Evolutionary conservation across 371 early-diverging fungal genomes (phyloP), one percentile per base, ranked within the genome.

Genomic region (Apophysomyces ossiformis): DNA sequence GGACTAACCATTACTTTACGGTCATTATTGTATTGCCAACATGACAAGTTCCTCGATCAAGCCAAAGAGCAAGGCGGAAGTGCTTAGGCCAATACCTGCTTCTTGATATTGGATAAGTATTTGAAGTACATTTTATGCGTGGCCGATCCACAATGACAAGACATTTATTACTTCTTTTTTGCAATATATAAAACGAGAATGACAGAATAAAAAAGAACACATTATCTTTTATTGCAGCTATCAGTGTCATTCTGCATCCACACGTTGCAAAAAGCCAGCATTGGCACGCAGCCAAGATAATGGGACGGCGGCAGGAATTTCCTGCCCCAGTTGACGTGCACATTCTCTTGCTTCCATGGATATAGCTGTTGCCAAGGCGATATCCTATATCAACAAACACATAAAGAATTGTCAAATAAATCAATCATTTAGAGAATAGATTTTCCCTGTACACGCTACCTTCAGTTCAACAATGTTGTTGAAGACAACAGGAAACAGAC

Each of bases 261-360:
- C 47, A 47, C 47, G 47, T 7, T 47, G 47, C 12, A 47, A 7
- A 7, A n/a, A 47, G 0, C 13, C 47, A 21, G 47, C 13, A 18
- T 18, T 47, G 47, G 47, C 47, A 6, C 47, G 13, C 18, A 47
- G 47, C 47, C 47, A 47, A 47, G 47, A 47, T n/a, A 47, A n/a
- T n/a, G 47, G 47, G 47, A 16, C n/a, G 7, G 47, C n/a, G 0
- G 21, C 47, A 47, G 21, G 18, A 1, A 47, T 47, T 18, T 47
- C 47, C n/a, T 47, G 47, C 1, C 47, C 18, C 7, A 47, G 47
- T 47, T 47, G n/a, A 7, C 47, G 47, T n/a, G 9, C 47, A 18
- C 47, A 47, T 47, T 15, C n/a, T 4, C n/a, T 18, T 47, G 13
- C 1, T 47, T 47, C 18, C 0, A 47, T 47, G 0, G 47, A 47